A percentile compares a stretch with the other conserved stretches of the same genome.
Conservation (phyloP, 192 early-diverging fungal species). For the Diversispora epigaea region DNA sequence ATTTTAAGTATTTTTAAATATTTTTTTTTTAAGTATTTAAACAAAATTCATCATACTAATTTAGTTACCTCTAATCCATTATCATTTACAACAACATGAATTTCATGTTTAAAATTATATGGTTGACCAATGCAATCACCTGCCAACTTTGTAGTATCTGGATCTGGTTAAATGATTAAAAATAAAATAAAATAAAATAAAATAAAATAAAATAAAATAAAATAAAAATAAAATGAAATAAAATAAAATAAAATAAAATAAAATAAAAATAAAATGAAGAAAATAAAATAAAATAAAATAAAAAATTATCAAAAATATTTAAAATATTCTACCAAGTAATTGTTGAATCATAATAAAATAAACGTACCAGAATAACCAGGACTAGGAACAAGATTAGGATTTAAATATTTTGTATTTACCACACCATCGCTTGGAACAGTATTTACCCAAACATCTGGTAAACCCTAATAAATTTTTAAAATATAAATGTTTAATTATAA, state of each 20-base stretch:
- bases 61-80: constrained; percentile 31
- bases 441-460: constrained; percentile 60
- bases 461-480: constrained; percentile 34
- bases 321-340: constrained; percentile 24
- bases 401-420: constrained; percentile 53
- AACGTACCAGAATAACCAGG: constrained; percentile 25
- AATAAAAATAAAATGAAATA: too few relatives aligned
- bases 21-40: background rate
- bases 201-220: too few relatives aligned
- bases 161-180: constrained; percentile 1
- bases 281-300: too few relatives aligned
- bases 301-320: too few relatives aligned
- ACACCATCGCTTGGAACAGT: constrained; percentile 54
- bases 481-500: background rate
- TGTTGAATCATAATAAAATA: background rate
- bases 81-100: constrained; percentile 53
- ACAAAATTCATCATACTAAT: background rate
- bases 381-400: constrained; percentile 53
- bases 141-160: constrained; percentile 29
- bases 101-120: constrained; percentile 53
- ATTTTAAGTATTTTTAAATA: too few relatives aligned
- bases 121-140: constrained; percentile 48
- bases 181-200: too few relatives aligned
- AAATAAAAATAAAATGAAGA: too few relatives aligned
- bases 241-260: too few relatives aligned